Evolutionary conservation across 192 early-diverging fungal genomes (phyloP).

Genomic region (Coemansia erecta): DNA sequence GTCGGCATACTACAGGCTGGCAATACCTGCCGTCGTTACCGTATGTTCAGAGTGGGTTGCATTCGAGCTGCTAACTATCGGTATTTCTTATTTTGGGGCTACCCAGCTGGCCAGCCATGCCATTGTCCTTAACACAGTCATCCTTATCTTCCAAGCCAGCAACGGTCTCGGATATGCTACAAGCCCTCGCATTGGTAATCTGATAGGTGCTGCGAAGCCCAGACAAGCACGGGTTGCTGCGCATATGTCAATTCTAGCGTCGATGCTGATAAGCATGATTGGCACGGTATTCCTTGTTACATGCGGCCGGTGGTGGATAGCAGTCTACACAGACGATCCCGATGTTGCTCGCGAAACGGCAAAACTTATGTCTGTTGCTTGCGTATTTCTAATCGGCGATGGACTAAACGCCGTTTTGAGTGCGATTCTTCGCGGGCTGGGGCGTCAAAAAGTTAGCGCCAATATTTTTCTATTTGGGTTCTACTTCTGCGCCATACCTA

Average conservation of each 20-base stretch:
- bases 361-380: slow-evolving; percentile 68
- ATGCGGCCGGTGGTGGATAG: slow-evolving; percentile 22
- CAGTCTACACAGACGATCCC: slow-evolving; percentile 61
- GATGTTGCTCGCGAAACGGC: slow-evolving; percentile 69
- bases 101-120: slow-evolving; percentile 70
- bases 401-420: slow-evolving; percentile 57
- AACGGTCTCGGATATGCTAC: slow-evolving; percentile 70
- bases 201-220: slow-evolving; percentile 43
- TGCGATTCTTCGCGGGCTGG: slow-evolving; percentile 51
- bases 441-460: slow-evolving; percentile 47
- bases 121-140: slow-evolving; percentile 59
- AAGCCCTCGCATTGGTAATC: slow-evolving; percentile 69
- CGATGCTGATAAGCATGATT: slow-evolving; percentile 53
- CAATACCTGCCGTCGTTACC: slow-evolving; percentile 74
- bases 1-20: slow-evolving; percentile 60
- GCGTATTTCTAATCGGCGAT: slow-evolving; percentile 60
- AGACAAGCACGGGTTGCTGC: too few relatives aligned
- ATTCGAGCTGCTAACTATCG: slow-evolving; percentile 64
- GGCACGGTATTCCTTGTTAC: slow-evolving; percentile 8
- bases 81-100: slow-evolving; percentile 70
- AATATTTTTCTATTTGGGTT: slow-evolving; percentile 48
- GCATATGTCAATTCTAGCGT: slow-evolving; percentile 52
- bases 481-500: slow-evolving; percentile 47
- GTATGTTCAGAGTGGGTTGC: slow-evolving; percentile 76
- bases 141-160: slow-evolving; percentile 63